These are phyloP conservation scores for Sorghum bicolor DNA, from an alignment of 176 grass and related monocot genomes.

Conservation along the genomic window Sorghum_bicolor_NCBIv3 NC_012877.2:61392501-61393000, in stretches of 20 bases:
- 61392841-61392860: not conserved
- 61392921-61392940: not conserved
- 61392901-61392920: not conserved
- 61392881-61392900: too few species aligned
- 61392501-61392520: not conserved
- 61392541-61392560: too few species aligned
- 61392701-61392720: slow-evolving; percentile 10
- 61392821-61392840: slow-evolving; percentile 2
- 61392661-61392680: slow-evolving; percentile 9
- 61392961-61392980: not conserved
- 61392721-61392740: not conserved
- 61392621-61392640: not conserved
- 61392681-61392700: slow-evolving; percentile 12
- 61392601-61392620: not conserved
- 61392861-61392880: too few species aligned
- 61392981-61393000: not conserved
- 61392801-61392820: not conserved
- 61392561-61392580: not conserved
- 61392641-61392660: not conserved
- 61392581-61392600: not conserved
- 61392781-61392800: slow-evolving; percentile 8
- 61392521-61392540: too few species aligned
- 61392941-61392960: too few species aligned
- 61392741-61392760: not conserved
- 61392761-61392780: slow-evolving; percentile 7